Evolutionary conservation across 23 red algal genomes (phyloP).

Genomic region (Chondrus crispus): DNA sequence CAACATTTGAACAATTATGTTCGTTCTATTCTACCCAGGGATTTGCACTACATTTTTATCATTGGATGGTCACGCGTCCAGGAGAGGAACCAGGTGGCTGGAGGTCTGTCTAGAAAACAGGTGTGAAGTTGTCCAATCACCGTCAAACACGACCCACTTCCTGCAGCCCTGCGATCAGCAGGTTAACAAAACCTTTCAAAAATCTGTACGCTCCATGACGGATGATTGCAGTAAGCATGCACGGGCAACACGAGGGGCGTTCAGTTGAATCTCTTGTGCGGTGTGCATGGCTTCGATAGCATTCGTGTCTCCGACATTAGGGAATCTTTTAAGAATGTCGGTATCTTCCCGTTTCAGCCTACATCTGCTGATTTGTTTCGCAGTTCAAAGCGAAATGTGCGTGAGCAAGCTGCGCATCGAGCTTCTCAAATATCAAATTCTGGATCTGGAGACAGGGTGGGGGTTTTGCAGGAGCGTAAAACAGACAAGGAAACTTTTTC

Average conservation of each 20-base stretch:
- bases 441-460: too few species aligned
- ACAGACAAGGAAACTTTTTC: too few species aligned
- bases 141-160: neutral
- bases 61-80: neutral
- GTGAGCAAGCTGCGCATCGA: too few species aligned
- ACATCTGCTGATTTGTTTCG: neutral
- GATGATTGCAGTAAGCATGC: neutral
- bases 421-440: too few species aligned
- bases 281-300: neutral
- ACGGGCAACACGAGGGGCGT: neutral
- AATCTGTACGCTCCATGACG: neutral
- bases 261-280: neutral
- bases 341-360: slow-evolving; percentile 1
- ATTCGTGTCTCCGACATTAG: neutral
- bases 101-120: neutral
- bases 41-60: neutral
- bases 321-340: neutral
- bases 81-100: neutral
- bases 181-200: neutral
- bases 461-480: too few species aligned
- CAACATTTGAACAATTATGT: neutral
- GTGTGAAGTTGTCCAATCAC: neutral
- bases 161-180: slow-evolving; percentile 7
- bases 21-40: neutral
- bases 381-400: too few species aligned